Evolutionary conservation across 164 flowering plant genomes (phyloP).

Genomic region (Echeveria elegans): DNA sequence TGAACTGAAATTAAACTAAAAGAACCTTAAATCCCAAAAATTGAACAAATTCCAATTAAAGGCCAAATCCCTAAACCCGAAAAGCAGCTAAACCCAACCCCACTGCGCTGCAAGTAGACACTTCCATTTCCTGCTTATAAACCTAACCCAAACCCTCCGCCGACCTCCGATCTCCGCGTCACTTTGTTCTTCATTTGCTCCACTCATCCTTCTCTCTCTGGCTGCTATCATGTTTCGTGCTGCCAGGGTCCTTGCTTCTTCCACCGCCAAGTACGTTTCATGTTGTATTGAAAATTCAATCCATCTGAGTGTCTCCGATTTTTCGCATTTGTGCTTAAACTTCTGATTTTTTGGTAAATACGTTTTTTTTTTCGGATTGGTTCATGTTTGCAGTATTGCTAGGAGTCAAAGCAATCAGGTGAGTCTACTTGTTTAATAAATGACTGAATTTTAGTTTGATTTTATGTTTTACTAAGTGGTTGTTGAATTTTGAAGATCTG

Average conservation of each 20-base stretch:
- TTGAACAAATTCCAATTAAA: neutral
- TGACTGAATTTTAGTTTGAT: neutral
- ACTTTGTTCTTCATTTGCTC: neutral
- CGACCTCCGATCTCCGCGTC: neutral
- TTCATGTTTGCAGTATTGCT: constrained; percentile 30
- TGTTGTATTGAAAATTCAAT: neutral
- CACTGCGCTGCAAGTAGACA: constrained; percentile 5
- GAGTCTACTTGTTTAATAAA: neutral
- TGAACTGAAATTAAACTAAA: no score
- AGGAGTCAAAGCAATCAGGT: constrained; percentile 34
- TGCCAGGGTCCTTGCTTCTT: neutral
- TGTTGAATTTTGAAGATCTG: neutral
- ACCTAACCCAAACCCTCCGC: neutral
- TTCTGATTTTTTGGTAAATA: neutral
- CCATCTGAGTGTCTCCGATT: neutral
- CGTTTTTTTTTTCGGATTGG: neutral
- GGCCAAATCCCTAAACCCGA: constrained; percentile 11
- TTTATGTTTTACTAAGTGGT: neutral
- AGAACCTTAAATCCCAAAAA: neutral
- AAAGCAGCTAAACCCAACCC: no score
- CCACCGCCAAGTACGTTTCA: neutral
- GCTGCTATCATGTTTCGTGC: constrained; percentile 2
- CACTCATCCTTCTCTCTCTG: neutral
- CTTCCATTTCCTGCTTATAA: constrained; percentile 12
- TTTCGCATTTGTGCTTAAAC: neutral